These are phyloP conservation scores for Oldenlandia corymbosa DNA, from an alignment of 257 asterid genomes.

Conservation along the genomic window DNA sequence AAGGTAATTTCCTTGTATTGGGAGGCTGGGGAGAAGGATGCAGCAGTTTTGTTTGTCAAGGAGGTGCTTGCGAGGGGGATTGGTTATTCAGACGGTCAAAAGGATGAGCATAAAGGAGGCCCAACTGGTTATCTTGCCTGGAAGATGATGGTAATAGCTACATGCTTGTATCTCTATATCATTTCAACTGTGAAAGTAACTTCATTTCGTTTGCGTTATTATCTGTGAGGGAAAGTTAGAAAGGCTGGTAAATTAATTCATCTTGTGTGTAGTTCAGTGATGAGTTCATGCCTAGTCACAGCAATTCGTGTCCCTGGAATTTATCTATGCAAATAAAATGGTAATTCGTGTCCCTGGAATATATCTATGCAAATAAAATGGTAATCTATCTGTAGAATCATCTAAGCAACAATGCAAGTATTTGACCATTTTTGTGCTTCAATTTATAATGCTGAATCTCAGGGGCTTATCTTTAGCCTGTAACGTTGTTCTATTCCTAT, in stretches of 20 bases:
- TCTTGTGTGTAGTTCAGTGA: background rate
- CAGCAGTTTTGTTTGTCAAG: constrained; percentile 54
- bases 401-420: background rate
- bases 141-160: constrained; percentile 88
- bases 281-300: background rate
- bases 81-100: constrained; percentile 35
- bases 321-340: background rate
- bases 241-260: background rate
- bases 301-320: background rate
- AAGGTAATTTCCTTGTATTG: constrained; percentile 86
- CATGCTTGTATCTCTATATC: background rate
- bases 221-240: background rate
- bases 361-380: no score
- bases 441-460: background rate
- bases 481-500: background rate
- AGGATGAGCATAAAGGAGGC: constrained; percentile 62
- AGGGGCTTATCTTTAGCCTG: background rate
- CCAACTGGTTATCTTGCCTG: constrained; percentile 94
- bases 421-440: background rate
- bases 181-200: background rate
- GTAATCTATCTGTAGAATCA: background rate
- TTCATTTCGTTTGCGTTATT: background rate
- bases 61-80: constrained; percentile 78
- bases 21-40: constrained; percentile 69
- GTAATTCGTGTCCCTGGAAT: no score